A percentile compares a stretch with the other conserved stretches of the same genome.
These are phyloP conservation scores for Pseudocercospora vitis DNA, from an alignment of 2,329 filamentous ascomycete species.

Conservation along the genomic window DNA sequence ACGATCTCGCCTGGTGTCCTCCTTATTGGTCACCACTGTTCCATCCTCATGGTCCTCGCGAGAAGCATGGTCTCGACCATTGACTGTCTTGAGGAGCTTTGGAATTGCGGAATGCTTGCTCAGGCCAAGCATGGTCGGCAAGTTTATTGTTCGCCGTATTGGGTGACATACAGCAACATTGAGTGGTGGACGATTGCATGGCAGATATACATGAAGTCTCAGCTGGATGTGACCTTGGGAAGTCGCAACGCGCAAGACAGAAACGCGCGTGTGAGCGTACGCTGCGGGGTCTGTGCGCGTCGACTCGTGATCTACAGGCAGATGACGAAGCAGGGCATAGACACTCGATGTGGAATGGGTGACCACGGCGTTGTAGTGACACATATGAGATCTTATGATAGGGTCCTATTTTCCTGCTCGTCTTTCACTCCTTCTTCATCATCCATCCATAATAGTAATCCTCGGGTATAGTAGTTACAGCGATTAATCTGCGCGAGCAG, in stretches of 20 bases:
- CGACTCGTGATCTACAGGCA: neutral
- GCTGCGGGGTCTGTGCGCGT: neutral
- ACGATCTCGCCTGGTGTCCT: neutral
- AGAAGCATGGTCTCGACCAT: constrained; percentile 39
- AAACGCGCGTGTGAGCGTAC: neutral
- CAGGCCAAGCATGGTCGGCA: constrained; percentile 12
- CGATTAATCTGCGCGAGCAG: constrained; percentile 25
- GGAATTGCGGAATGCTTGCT: constrained; percentile 5
- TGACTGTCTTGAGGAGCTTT: constrained; percentile 39
- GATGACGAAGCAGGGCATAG: neutral
- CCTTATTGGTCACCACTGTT: neutral
- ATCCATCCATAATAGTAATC: neutral
- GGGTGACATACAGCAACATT: constrained; percentile 2
- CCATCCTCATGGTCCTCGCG: constrained; percentile 40
- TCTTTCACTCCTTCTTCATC: neutral
- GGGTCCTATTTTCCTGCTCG: constrained; percentile 2
- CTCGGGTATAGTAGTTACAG: constrained; percentile 20
- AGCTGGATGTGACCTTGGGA: neutral
- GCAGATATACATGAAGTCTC: too few species aligned
- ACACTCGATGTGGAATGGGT: neutral
- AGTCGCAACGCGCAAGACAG: too few species aligned
- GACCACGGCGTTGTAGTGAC: too few species aligned
- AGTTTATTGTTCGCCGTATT: too few species aligned
- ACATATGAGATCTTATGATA: neutral
- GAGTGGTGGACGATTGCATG: too few species aligned